Evolutionary conservation across 345 rosid genomes (phyloP).

Genomic region (Hibiscus trionum): DNA sequence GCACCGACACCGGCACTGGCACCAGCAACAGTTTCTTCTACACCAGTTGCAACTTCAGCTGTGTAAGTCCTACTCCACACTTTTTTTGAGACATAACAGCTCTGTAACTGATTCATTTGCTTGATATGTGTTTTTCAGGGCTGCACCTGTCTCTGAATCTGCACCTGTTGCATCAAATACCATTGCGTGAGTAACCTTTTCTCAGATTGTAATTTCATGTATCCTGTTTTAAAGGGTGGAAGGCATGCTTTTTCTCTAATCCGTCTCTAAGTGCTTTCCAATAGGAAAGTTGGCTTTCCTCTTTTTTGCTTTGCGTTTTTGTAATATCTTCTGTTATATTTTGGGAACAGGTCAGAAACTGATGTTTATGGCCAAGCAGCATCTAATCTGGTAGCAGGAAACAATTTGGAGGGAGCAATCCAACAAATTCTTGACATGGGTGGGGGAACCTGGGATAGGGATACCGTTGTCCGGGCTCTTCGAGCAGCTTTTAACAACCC

Average conservation of each 20-base stretch:
- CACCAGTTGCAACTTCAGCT: background rate
- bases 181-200: slow-evolving; percentile 18
- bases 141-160: slow-evolving; percentile 27
- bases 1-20: slow-evolving; percentile 10
- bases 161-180: slow-evolving; percentile 26
- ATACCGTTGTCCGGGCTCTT: slow-evolving; percentile 77
- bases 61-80: background rate
- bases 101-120: background rate
- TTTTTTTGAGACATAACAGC: background rate
- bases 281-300: background rate
- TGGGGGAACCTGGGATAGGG: slow-evolving; percentile 91
- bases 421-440: slow-evolving; percentile 97
- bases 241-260: slow-evolving; percentile 14
- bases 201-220: slow-evolving; percentile 4
- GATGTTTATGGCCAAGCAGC: slow-evolving; percentile 59
- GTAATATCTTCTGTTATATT: background rate
- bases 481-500: slow-evolving; percentile 94
- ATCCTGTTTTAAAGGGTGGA: background rate
- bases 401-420: slow-evolving; percentile 62
- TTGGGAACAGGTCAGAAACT: slow-evolving; percentile 1
- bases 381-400: slow-evolving; percentile 82
- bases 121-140: background rate
- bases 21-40: slow-evolving; percentile 7
- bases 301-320: slow-evolving; percentile 10
- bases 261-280: background rate